Percentiles rank a stretch among this genome's conserved stretches.
These are phyloP conservation scores for Coffea eugenioides DNA, from an alignment of 257 asterid genomes.

Conservation along the genomic window DNA sequence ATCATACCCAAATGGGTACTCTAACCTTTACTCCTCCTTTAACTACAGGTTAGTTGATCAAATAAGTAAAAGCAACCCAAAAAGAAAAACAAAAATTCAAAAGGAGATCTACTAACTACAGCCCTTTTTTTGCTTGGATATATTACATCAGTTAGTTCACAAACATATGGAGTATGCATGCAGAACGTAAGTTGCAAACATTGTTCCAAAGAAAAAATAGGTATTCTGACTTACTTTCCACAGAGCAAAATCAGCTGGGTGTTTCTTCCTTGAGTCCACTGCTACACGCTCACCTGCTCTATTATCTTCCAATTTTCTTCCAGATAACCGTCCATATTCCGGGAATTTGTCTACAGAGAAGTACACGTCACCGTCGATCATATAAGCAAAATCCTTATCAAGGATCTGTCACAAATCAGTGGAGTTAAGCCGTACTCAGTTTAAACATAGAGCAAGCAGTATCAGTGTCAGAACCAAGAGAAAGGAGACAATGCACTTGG, in stretches of 20 bases:
- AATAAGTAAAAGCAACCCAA: background rate
- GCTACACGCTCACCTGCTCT: conserved; percentile 95
- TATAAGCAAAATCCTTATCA: conserved; percentile 75
- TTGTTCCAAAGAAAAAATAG: background rate
- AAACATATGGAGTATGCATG: background rate
- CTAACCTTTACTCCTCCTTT: background rate
- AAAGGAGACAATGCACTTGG: background rate
- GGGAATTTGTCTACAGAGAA: conserved; percentile 89
- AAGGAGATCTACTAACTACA: no score
- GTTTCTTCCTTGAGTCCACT: conserved; percentile 84
- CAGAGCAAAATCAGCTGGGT: conserved; percentile 95
- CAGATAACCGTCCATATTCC: conserved; percentile 82
- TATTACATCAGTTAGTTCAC: background rate
- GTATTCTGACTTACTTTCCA: conserved; percentile 74
- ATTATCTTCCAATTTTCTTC: conserved; percentile 89
- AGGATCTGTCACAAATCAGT: conserved; percentile 54
- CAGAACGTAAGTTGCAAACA: background rate
- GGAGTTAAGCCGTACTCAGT: conserved; percentile 14
- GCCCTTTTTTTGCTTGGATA: background rate
- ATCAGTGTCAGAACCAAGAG: background rate
- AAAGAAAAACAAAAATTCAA: no score
- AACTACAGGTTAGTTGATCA: background rate
- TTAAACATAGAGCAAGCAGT: background rate
- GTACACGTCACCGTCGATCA: conserved; percentile 79
- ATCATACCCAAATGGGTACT: background rate